A percentile compares a stretch with the other conserved stretches of the same genome.
phyloP scores from a whole-genome alignment of 306 rosid species.

The Ormosia semicastrata region DNA sequence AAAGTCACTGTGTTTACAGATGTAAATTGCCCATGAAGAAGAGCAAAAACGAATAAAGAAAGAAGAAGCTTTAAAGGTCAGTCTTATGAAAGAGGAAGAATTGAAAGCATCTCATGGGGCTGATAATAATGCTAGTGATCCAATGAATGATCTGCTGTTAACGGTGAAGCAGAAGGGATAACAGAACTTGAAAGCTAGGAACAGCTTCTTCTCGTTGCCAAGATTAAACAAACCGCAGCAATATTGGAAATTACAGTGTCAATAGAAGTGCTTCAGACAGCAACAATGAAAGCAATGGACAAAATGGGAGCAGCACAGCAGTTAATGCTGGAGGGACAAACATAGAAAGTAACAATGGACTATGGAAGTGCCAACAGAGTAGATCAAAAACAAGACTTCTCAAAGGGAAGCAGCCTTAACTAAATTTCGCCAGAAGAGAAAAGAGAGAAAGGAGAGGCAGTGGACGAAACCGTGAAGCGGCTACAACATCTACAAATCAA shows the following conservation, averaged over 20 bases:
- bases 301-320: slow-evolving; percentile 62
- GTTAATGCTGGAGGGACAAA: slow-evolving; percentile 55
- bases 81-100: slow-evolving; percentile 84
- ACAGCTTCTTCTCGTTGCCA: too few species aligned
- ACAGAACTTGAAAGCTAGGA: too few species aligned
- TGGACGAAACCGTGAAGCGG: too few species aligned
- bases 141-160: too few species aligned
- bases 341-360: slow-evolving; percentile 54
- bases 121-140: slow-evolving; percentile 62
- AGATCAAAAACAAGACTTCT: slow-evolving; percentile 52
- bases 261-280: slow-evolving; percentile 75
- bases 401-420: slow-evolving; percentile 80
- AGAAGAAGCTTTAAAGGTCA: slow-evolving; percentile 90
- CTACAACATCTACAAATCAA: too few species aligned
- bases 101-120: slow-evolving; percentile 57
- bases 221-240: too few species aligned
- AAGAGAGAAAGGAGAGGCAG: slow-evolving; percentile 77
- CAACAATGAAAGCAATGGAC: slow-evolving; percentile 78
- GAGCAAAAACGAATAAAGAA: slow-evolving; percentile 82
- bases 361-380: slow-evolving; percentile 50
- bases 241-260: slow-evolving; percentile 57
- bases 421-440: slow-evolving; percentile 75
- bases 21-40: slow-evolving; percentile 91
- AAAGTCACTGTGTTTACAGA: slow-evolving; percentile 88
- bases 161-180: too few species aligned